phyloP scores from a whole-genome alignment of 1,284 basidiomycete species.

The Ceratobasidium sp. region DNA sequence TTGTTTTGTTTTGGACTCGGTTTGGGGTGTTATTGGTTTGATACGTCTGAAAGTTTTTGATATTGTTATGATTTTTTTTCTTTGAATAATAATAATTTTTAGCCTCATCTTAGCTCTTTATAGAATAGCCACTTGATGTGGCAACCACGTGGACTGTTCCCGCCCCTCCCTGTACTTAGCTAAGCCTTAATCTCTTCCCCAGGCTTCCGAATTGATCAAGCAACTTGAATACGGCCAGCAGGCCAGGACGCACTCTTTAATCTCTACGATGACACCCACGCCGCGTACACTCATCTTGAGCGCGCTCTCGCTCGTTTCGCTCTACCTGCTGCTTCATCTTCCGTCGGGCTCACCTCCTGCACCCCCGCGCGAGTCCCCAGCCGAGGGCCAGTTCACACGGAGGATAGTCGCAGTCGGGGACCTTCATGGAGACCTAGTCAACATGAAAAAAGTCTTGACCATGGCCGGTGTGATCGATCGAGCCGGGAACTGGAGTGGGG shows the following conservation, averaged over 20 bases:
- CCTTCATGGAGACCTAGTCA: conserved; percentile 77
- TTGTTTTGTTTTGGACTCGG: too few relatives aligned
- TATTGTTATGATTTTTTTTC: too few relatives aligned
- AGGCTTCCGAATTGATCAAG: background rate
- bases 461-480: conserved; percentile 77
- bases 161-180: background rate
- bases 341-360: conserved; percentile 29
- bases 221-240: background rate
- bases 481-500: conserved; percentile 76
- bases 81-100: too few relatives aligned
- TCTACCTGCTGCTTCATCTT: conserved; percentile 16
- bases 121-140: too few relatives aligned
- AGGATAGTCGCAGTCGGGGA: conserved; percentile 80
- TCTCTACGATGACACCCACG: conserved; percentile 16
- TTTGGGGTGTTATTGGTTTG: too few relatives aligned
- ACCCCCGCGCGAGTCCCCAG: background rate
- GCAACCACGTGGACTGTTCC: background rate
- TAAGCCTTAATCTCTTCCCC: background rate
- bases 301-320: conserved; percentile 14
- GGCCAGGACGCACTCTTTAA: background rate
- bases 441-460: conserved; percentile 74
- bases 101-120: too few relatives aligned
- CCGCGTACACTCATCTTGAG: conserved; percentile 25
- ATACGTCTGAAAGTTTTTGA: too few relatives aligned
- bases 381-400: conserved; percentile 41